Evolutionary conservation across 805 yeast genomes (phyloP).

Genomic region (Huiozyma naganishii): DNA sequence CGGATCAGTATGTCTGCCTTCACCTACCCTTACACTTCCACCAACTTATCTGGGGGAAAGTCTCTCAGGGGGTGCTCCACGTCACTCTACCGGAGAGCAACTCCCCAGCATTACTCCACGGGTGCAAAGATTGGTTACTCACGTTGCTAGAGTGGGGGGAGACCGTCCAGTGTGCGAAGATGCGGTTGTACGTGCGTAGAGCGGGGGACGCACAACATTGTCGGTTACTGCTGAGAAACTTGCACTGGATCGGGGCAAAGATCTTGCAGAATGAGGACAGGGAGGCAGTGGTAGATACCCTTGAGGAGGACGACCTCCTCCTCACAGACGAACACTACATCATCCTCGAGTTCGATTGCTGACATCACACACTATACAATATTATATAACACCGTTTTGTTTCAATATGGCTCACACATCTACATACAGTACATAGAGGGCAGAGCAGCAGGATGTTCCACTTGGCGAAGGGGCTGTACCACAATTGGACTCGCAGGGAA

Average conservation of each 20-base stretch:
- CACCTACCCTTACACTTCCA: slow-evolving; percentile 17
- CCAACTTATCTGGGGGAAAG: slow-evolving; percentile 19
- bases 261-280: slow-evolving; percentile 21
- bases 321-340: slow-evolving; percentile 21
- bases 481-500: slow-evolving; percentile 46
- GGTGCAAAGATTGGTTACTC: slow-evolving; percentile 18
- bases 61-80: slow-evolving; percentile 11
- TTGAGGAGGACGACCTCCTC: slow-evolving; percentile 8
- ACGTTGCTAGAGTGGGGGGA: slow-evolving; percentile 21
- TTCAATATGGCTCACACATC: background rate
- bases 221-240: slow-evolving; percentile 17
- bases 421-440: too few relatives aligned
- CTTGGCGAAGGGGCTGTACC: slow-evolving; percentile 49
- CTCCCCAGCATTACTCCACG: background rate
- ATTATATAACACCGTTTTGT: background rate
- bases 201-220: slow-evolving; percentile 10
- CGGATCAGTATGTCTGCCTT: slow-evolving; percentile 16
- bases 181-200: slow-evolving; percentile 18
- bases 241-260: slow-evolving; percentile 27
- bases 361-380: background rate
- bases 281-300: background rate
- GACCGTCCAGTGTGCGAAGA: slow-evolving; percentile 4
- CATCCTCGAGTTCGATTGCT: slow-evolving; percentile 24
- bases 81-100: slow-evolving; percentile 8
- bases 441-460: slow-evolving; percentile 44